Conservation (phyloP, 495 filamentous ascomycete genomes). For the Margaritispora aquatica region DNA sequence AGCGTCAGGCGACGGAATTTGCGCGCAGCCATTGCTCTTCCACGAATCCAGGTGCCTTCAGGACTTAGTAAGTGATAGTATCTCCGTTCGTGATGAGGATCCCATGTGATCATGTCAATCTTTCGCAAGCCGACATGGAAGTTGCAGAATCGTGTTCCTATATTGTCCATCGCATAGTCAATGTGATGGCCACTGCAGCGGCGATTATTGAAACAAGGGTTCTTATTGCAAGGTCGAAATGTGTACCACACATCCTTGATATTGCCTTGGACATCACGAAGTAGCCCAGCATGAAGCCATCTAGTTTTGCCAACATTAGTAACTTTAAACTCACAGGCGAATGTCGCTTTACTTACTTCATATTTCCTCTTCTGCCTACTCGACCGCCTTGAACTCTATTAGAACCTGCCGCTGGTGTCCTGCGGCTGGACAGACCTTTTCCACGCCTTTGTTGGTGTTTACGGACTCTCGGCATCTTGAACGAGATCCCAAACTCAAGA, state of each 20-base stretch:
- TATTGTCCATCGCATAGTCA: neutral
- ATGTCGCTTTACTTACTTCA: neutral
- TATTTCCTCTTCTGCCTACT: neutral
- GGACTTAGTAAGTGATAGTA: neutral
- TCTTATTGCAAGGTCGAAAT: neutral
- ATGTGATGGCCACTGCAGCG: neutral
- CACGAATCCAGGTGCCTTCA: slow-evolving; percentile 3
- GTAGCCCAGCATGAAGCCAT: slow-evolving; percentile 10
- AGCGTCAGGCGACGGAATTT: neutral
- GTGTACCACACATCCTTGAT: slow-evolving; percentile 6
- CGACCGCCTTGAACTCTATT: too few species aligned
- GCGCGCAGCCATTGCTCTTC: neutral
- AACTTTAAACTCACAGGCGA: neutral
- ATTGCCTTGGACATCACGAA: neutral
- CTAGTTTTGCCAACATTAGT: neutral
- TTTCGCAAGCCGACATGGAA: slow-evolving; percentile 3
- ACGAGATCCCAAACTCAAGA: too few species aligned
- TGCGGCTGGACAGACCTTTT: too few species aligned
- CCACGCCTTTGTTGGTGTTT: too few species aligned
- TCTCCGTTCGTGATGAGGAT: neutral
- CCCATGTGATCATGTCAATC: slow-evolving; percentile 7
- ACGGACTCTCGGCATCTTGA: too few species aligned
- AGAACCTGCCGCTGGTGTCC: too few species aligned
- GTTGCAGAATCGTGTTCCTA: neutral
- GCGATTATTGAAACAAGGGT: neutral